Percentiles rank a stretch among this genome's conserved stretches.
Evolutionary conservation across 2,329 filamentous ascomycete species (phyloP).

Genomic region (Penicillium sp.): DNA sequence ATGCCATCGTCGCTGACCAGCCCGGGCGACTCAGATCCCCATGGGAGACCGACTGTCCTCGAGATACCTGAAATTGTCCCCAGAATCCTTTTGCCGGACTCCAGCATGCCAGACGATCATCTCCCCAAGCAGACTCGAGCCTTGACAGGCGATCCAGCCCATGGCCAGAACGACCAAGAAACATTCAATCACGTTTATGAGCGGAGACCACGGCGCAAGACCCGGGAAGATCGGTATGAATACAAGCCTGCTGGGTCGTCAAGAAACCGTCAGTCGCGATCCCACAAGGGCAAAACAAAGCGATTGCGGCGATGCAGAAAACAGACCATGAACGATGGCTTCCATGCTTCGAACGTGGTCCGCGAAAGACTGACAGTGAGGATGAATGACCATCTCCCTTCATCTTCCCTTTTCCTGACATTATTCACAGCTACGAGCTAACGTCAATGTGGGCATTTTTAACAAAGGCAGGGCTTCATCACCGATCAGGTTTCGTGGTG

Average conservation of each 20-base stretch:
- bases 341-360: constrained; percentile 54
- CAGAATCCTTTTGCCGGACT: too few species aligned
- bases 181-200: constrained; percentile 40
- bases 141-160: too few species aligned
- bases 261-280: constrained; percentile 1
- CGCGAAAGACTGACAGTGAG: constrained; percentile 55
- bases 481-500: constrained; percentile 22
- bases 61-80: too few species aligned
- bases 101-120: too few species aligned
- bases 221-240: constrained; percentile 56
- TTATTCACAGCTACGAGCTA: constrained; percentile 23
- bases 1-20: too few species aligned
- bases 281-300: constrained; percentile 25
- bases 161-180: neutral
- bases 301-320: constrained; percentile 24
- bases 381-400: too few species aligned
- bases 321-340: constrained; percentile 53
- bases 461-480: constrained; percentile 37
- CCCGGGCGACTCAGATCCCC: too few species aligned
- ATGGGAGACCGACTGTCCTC: too few species aligned
- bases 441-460: constrained; percentile 33
- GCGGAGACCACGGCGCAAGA: constrained; percentile 56
- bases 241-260: constrained; percentile 28
- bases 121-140: too few species aligned
- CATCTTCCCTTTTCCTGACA: neutral